Conservation (phyloP, 345 rosid species). For the Nasturtium officinale region DNA sequence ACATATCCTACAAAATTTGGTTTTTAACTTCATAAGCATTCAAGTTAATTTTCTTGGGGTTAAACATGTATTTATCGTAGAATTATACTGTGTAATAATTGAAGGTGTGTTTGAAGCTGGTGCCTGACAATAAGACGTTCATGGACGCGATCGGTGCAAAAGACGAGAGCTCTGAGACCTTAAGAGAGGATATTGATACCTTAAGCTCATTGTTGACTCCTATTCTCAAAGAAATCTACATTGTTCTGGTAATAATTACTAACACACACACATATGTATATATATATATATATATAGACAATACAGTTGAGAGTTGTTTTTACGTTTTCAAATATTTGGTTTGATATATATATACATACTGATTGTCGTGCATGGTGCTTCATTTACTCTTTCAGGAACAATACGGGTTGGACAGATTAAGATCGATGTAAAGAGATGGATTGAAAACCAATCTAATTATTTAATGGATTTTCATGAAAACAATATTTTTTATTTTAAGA, state of each 20-base stretch:
- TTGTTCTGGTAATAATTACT: conserved; percentile 56
- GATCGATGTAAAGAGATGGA: conserved; percentile 51
- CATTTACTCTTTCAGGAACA: conserved; percentile 52
- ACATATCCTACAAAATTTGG: not conserved
- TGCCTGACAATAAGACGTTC: conserved; percentile 72
- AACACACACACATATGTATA: not conserved
- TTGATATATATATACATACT: conserved; percentile 7
- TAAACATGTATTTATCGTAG: conserved; percentile 4
- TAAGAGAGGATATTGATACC: conserved; percentile 62
- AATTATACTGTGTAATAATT: not conserved
- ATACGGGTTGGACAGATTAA: conserved; percentile 60
- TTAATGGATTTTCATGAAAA: not conserved
- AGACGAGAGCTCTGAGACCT: conserved; percentile 52
- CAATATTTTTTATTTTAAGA: not conserved
- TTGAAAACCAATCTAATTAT: not conserved
- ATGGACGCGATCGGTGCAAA: conserved; percentile 55
- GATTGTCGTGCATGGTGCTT: conserved; percentile 26
- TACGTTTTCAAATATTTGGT: not conserved
- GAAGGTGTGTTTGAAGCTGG: conserved; percentile 74
- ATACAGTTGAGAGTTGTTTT: not conserved
- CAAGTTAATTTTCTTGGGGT: not conserved
- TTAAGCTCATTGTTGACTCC: conserved; percentile 59
- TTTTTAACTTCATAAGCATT: not conserved
- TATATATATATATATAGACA: not conserved
- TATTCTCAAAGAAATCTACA: conserved; percentile 62